Conservation (phyloP, 208 protist species). For the Porcisia hertigi region DNA sequence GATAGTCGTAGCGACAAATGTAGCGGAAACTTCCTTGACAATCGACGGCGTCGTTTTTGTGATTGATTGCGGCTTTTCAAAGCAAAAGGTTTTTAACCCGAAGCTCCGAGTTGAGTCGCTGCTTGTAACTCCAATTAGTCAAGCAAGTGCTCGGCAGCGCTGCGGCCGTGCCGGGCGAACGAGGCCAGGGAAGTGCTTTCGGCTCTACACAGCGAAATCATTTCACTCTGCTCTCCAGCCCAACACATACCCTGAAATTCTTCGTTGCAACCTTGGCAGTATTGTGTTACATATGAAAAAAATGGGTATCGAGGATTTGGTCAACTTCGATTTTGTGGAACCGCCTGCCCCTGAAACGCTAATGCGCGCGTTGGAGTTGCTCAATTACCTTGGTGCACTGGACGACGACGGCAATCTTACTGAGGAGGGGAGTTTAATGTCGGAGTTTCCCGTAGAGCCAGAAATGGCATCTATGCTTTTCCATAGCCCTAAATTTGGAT, state of each 20-base stretch:
- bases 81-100: constrained; percentile 98
- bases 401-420: constrained; percentile 98
- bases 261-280: constrained; percentile 97
- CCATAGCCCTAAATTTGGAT: constrained; percentile 92
- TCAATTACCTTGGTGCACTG: constrained; percentile 96
- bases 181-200: constrained; percentile 97
- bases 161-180: constrained; percentile 95
- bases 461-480: constrained; percentile 97
- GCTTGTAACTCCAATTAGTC: constrained; percentile 96
- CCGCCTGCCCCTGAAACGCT: constrained; percentile 96
- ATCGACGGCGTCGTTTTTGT: constrained; percentile 99
- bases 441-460: constrained; percentile 98
- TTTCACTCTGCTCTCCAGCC: constrained; percentile 94
- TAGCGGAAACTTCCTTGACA: constrained; percentile 99
- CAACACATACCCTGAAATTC: constrained; percentile 97
- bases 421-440: constrained; percentile 93
- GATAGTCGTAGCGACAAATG: constrained; percentile 99
- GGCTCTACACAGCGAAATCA: constrained; percentile 95
- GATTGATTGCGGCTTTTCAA: constrained; percentile 97
- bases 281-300: constrained; percentile 97
- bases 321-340: constrained; percentile 99
- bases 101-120: constrained; percentile 98
- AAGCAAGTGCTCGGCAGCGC: constrained; percentile 96
- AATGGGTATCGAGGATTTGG: constrained; percentile 98
- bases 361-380: constrained; percentile 94